These are phyloP conservation scores for Fragilariopsis cylindrus DNA, from an alignment of 108 stramenopile genomes.

Conservation along the genomic window DNA sequence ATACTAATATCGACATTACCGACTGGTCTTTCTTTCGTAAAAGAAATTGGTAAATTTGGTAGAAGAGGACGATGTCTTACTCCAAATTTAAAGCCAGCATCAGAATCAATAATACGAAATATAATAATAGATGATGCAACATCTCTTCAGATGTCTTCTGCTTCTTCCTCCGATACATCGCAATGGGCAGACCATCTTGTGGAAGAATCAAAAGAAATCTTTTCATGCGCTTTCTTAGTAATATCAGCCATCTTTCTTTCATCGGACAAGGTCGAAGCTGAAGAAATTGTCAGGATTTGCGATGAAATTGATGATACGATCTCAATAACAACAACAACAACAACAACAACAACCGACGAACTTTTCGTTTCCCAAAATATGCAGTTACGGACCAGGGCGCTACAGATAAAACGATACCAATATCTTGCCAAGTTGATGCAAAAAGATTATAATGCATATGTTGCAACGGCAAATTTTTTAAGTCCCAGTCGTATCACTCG, in stretches of 20 bases:
- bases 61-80: neutral
- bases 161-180: constrained; percentile 39
- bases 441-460: constrained; percentile 70
- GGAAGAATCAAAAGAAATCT: constrained; percentile 39
- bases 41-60: neutral
- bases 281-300: constrained; percentile 64
- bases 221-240: constrained; percentile 25
- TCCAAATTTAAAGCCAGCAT: neutral
- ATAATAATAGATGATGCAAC: neutral
- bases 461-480: constrained; percentile 73
- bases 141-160: constrained; percentile 14
- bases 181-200: constrained; percentile 16
- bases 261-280: constrained; percentile 31
- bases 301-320: constrained; percentile 56
- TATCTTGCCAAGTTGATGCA: constrained; percentile 59
- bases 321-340: constrained; percentile 4
- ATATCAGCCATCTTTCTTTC: constrained; percentile 20
- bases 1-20: neutral
- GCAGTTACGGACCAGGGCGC: constrained; percentile 41
- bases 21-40: constrained; percentile 7
- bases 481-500: constrained; percentile 73
- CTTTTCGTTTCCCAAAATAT: constrained; percentile 24
- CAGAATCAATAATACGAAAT: neutral
- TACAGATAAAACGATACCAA: constrained; percentile 69
- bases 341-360: constrained; percentile 16